Conservation (phyloP, 2,329 filamentous ascomycete species). For the Dryadomyces quercus-mongolicae region DNA sequence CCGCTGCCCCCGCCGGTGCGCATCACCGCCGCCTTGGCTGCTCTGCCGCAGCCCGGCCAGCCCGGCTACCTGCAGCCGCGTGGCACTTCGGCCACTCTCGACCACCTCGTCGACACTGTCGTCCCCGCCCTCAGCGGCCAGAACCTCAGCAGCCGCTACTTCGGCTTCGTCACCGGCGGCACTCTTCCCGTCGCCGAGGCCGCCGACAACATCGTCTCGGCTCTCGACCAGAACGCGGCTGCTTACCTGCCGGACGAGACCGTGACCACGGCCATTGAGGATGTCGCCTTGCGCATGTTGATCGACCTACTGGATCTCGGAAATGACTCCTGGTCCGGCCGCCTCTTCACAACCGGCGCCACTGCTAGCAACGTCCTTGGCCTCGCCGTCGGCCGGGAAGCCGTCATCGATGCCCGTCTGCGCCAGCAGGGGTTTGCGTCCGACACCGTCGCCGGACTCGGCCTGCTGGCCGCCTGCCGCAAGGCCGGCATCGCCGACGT, state of each 20-base stretch:
- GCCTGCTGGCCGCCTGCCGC: slow-evolving; percentile 54
- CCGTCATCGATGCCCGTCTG: slow-evolving; percentile 33
- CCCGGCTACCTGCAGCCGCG: slow-evolving; percentile 20
- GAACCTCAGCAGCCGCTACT: slow-evolving; percentile 58
- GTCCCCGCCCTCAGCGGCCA: slow-evolving; percentile 53
- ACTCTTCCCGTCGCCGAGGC: slow-evolving; percentile 65
- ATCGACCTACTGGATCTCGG: slow-evolving; percentile 53
- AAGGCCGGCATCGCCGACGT: slow-evolving; percentile 53
- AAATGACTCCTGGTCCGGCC: slow-evolving; percentile 40
- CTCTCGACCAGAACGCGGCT: slow-evolving; percentile 71
- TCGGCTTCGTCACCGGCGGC: slow-evolving; percentile 81
- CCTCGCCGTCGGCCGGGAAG: slow-evolving; percentile 53
- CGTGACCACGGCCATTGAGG: slow-evolving; percentile 65
- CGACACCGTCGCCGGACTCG: slow-evolving; percentile 27
- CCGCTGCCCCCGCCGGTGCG: slow-evolving; percentile 25
- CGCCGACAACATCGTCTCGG: slow-evolving; percentile 74
- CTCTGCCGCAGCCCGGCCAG: slow-evolving; percentile 23
- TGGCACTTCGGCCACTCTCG: slow-evolving; percentile 20
- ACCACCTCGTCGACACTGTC: slow-evolving; percentile 33
- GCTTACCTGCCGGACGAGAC: slow-evolving; percentile 71
- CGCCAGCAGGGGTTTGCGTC: slow-evolving; percentile 5
- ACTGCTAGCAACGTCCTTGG: slow-evolving; percentile 78
- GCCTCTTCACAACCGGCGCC: slow-evolving; percentile 46
- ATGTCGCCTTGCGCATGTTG: slow-evolving; percentile 57
- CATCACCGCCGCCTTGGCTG: slow-evolving; percentile 24